phyloP scores from a whole-genome alignment of 257 asterid species.

The Eucommia ulmoides region DNA sequence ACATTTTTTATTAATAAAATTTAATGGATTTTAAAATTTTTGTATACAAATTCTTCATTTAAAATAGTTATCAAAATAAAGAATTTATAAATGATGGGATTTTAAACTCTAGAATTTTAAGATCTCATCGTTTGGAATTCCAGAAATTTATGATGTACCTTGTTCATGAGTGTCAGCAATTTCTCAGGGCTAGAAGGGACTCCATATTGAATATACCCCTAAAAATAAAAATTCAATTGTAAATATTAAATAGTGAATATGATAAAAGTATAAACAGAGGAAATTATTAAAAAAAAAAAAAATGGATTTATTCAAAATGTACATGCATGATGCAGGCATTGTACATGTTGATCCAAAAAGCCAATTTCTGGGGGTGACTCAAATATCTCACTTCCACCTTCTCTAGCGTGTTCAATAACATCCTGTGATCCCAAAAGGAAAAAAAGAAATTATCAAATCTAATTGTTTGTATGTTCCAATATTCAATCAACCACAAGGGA shows the following conservation, averaged over 20 bases:
- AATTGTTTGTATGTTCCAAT: no score
- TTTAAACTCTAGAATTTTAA: no score
- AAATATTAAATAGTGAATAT: background rate
- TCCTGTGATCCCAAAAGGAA: constrained; percentile 18
- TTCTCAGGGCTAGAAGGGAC: constrained; percentile 55
- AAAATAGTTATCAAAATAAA: no score
- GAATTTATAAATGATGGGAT: no score
- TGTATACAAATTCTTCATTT: no score
- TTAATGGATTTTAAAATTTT: no score
- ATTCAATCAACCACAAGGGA: no score
- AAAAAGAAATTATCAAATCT: no score
- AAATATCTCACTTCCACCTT: constrained; percentile 45
- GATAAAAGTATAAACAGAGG: background rate
- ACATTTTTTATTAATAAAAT: no score
- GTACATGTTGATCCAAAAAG: constrained; percentile 48
- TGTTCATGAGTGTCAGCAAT: constrained; percentile 46
- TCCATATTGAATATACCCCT: constrained; percentile 84
- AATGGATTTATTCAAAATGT: constrained; percentile 1
- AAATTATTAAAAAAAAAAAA: background rate
- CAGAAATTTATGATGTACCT: constrained; percentile 20
- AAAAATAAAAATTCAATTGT: constrained; percentile 7
- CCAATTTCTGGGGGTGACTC: constrained; percentile 29
- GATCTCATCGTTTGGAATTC: no score
- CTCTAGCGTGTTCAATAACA: constrained; percentile 47
- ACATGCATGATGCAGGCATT: constrained; percentile 48